Percentiles rank a stretch among this genome's conserved stretches.
Conservation (phyloP, 2,329 filamentous ascomycete genomes). For the Ophiostoma himal-ulmi region DNA sequence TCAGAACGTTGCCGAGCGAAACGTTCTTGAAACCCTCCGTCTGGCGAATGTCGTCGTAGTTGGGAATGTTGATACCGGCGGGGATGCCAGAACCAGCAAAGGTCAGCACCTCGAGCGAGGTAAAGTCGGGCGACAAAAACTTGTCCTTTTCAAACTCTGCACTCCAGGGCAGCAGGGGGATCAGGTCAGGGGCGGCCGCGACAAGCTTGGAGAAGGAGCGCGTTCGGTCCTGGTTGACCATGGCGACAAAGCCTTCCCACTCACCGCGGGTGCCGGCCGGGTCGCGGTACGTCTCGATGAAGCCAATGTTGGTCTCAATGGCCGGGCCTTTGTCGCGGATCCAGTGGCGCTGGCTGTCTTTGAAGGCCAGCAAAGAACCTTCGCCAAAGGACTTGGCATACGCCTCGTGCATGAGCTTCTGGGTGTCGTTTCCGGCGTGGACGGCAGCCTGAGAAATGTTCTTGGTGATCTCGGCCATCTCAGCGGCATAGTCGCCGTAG, state of each 20-base stretch:
- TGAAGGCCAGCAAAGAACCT: constrained; percentile 71
- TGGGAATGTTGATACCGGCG: constrained; percentile 62
- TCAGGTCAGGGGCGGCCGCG: constrained; percentile 70
- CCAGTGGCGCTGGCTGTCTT: constrained; percentile 75
- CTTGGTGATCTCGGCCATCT: constrained; percentile 64
- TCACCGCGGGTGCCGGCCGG: constrained; percentile 75
- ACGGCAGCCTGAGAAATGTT: constrained; percentile 63
- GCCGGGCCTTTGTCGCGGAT: constrained; percentile 75
- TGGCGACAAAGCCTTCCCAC: constrained; percentile 77
- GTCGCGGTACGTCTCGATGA: constrained; percentile 81
- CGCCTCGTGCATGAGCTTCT: constrained; percentile 65
- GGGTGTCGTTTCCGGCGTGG: constrained; percentile 65
- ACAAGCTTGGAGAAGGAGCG: constrained; percentile 82
- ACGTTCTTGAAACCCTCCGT: constrained; percentile 88
- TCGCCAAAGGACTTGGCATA: constrained; percentile 70
- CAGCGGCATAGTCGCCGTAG: constrained; percentile 67
- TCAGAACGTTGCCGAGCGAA: constrained; percentile 86
- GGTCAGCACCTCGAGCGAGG: constrained; percentile 82
- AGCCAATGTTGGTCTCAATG: constrained; percentile 76
- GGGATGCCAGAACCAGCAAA: constrained; percentile 67
- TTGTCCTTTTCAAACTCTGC: constrained; percentile 92
- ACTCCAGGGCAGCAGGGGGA: constrained; percentile 83
- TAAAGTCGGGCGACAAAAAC: constrained; percentile 93
- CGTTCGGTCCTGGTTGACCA: constrained; percentile 87
- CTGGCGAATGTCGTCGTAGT: constrained; percentile 73